Percentiles rank a stretch among this genome's conserved stretches.
Evolutionary conservation across 148 eudicot genomes (phyloP).

Genomic region (Rhododendron vialii): DNA sequence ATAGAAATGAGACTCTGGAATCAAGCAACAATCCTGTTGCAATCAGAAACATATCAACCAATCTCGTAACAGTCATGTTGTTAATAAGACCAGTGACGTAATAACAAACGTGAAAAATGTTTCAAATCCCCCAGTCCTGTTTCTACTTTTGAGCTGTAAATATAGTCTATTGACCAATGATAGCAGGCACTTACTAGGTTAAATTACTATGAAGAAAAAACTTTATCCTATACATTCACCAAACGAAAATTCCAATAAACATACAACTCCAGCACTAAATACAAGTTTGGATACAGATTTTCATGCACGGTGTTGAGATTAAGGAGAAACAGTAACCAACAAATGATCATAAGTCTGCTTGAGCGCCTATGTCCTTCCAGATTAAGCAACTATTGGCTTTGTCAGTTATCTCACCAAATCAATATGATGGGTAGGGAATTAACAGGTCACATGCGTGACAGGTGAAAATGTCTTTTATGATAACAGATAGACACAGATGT

Average conservation of each 20-base stretch:
- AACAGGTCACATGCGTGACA: background rate
- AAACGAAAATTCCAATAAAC: background rate
- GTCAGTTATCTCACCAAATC: background rate
- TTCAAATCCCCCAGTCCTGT: background rate
- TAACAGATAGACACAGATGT: background rate
- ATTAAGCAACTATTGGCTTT: background rate
- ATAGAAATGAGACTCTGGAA: slow-evolving; percentile 62
- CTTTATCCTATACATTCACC: background rate
- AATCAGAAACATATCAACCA: slow-evolving; percentile 15
- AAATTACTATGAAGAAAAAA: background rate
- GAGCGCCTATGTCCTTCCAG: background rate
- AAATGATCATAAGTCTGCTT: background rate
- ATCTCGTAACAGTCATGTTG: slow-evolving; percentile 3
- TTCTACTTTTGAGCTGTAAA: background rate
- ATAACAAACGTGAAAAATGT: background rate
- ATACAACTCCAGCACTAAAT: background rate
- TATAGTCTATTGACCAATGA: background rate
- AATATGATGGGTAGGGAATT: background rate
- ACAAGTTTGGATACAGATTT: background rate
- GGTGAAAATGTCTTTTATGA: background rate
- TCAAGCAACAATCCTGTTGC: slow-evolving; percentile 64
- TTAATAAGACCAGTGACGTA: background rate
- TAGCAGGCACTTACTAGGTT: background rate
- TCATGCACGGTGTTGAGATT: background rate
- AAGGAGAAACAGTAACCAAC: background rate